phyloP scores from a whole-genome alignment of 2,329 filamentous ascomycete species.

The Thermomyces lanuginosus region DNA sequence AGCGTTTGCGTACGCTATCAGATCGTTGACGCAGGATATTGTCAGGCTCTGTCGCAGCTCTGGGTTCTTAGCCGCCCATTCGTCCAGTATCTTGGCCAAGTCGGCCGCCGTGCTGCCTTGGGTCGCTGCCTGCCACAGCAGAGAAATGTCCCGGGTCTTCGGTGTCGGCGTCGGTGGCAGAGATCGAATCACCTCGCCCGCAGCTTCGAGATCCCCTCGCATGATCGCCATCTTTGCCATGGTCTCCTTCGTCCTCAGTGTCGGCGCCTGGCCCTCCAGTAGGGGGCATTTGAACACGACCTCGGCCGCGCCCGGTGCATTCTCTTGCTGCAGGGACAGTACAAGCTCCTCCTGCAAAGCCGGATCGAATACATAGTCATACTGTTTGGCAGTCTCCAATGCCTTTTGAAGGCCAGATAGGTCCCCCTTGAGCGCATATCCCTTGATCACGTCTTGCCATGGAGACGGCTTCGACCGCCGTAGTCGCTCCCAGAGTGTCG shows the following conservation, averaged over 20 bases:
- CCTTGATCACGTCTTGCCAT: conserved; percentile 40
- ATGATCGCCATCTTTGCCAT: conserved; percentile 46
- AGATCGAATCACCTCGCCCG: conserved; percentile 40
- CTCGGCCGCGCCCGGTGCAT: conserved; percentile 46
- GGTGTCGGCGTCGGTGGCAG: conserved; percentile 33
- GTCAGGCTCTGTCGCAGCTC: conserved; percentile 39
- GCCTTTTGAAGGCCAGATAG: conserved; percentile 43
- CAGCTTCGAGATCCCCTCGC: conserved; percentile 46
- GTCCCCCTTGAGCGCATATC: conserved; percentile 44
- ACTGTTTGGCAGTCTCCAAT: conserved; percentile 35
- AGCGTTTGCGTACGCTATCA: conserved; percentile 58
- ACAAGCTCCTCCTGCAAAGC: conserved; percentile 37
- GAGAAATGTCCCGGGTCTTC: conserved; percentile 51
- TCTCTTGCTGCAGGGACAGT: conserved; percentile 43
- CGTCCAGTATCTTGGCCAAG: conserved; percentile 54
- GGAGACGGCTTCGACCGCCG: conserved; percentile 16
- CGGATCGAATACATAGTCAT: conserved; percentile 34
- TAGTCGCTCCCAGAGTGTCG: conserved; percentile 23
- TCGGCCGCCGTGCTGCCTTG: conserved; percentile 56
- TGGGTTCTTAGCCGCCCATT: conserved; percentile 40
- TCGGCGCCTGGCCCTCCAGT: conserved; percentile 24
- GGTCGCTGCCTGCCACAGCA: conserved; percentile 60
- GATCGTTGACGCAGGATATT: conserved; percentile 55
- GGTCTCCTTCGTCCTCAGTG: conserved; percentile 33
- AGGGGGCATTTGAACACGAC: conserved; percentile 49